Base-by-base conservation (phyloP, 2,329 filamentous ascomycete genomes). In the Trichophyton simii region DNA sequence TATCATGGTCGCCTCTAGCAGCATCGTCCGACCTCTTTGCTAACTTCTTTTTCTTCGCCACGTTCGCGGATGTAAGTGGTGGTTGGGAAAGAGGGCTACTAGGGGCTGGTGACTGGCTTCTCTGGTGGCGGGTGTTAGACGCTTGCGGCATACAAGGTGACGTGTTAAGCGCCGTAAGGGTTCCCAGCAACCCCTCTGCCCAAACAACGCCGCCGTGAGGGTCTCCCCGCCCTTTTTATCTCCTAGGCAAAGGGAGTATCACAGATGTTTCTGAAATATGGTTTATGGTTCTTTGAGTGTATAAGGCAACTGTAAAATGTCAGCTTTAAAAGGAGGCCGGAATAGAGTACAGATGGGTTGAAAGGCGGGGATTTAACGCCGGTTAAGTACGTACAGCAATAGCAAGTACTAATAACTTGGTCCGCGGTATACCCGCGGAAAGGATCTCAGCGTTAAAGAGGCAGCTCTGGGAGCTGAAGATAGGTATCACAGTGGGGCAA, bases 1-100 rank as follows among this genome's bases (percentile, higher is more conserved):
- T 66, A 66, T 72, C 75, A 62, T 67, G 68, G 66, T 75, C 75
- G 67, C 63, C 68, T 66, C 70, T 70, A 44, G 67, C 63, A 63
- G 72, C 74, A 66, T 67, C 68, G 66, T 72, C 73, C 58, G 69
- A 72, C 67, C 74, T 76, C 69, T 75, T 76, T 65, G 75, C 75
- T 70, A 70, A 5, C 46, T 44, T 36, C 48, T 52, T 28, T 55
- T 60, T 28, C 55, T 60, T 57, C 38, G 60, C 63, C 63, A 64
- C 60, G 57, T 60, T 60, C 44, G 50, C 63, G 54, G 60, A 59
- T 34, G 50, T 60, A 22, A 61, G 61, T n/a, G 60, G 50, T 36
- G 38, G 58, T 55, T 70, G 67, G 22, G 63, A 59, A 42, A 69
- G 64, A 15, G 71, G 63, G 57, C 60, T 68, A 46, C 71, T 70